Conservation (phyloP, 2,329 filamentous ascomycete genomes). For the Paecilomyces niveus region DNA sequence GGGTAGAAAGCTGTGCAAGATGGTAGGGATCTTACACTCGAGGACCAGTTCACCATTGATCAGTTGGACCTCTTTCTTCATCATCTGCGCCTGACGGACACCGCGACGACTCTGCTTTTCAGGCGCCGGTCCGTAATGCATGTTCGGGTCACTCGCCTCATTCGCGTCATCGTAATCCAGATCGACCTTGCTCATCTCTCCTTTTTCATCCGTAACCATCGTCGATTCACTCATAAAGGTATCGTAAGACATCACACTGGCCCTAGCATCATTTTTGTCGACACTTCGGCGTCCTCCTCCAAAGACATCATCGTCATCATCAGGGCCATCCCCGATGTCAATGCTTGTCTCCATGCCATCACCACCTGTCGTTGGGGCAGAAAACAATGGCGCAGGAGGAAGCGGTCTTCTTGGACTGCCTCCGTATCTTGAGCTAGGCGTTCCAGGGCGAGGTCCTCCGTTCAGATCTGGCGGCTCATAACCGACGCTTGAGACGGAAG, state of each 20-base stretch:
- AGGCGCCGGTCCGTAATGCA: conserved; percentile 78
- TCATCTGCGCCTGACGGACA: conserved; percentile 78
- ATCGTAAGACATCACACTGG: conserved; percentile 55
- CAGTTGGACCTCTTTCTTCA: conserved; percentile 86
- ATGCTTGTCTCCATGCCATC: conserved; percentile 35
- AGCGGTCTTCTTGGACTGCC: conserved; percentile 80
- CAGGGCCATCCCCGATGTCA: conserved; percentile 45
- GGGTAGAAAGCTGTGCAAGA: conserved; percentile 93
- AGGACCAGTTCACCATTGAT: conserved; percentile 97
- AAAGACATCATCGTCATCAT: conserved; percentile 72
- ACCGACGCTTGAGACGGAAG: conserved; percentile 52
- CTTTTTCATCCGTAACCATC: conserved; percentile 47
- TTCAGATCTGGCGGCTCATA: conserved; percentile 88
- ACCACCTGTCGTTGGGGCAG: conserved; percentile 42
- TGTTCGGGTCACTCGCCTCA: conserved; percentile 55
- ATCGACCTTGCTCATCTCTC: conserved; percentile 34
- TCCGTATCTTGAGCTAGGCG: conserved; percentile 80
- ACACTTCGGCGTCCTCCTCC: conserved; percentile 38
- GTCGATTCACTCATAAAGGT: conserved; percentile 57
- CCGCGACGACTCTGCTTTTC: conserved; percentile 83
- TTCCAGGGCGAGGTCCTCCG: conserved; percentile 82
- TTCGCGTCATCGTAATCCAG: conserved; percentile 36
- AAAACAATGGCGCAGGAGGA: conserved; percentile 81
- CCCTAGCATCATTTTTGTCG: conserved; percentile 48
- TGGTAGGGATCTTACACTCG: conserved; percentile 98